Percentiles rank a stretch among this genome's conserved stretches.
These are phyloP conservation scores for Gamarada debralockiae DNA, from an alignment of 495 filamentous ascomycete genomes.

Conservation along the genomic window DNA sequence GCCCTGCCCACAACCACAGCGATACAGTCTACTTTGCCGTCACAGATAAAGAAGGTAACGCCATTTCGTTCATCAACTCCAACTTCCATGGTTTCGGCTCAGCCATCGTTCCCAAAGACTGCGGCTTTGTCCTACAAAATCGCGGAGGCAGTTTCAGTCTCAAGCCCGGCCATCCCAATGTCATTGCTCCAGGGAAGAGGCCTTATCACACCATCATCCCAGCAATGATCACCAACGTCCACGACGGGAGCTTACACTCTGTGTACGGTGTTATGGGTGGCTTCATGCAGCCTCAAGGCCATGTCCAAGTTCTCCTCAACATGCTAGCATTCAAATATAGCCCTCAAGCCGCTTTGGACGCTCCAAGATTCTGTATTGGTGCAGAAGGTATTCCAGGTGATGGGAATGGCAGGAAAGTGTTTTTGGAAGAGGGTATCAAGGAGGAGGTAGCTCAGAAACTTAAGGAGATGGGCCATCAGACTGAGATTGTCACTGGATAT, in stretches of 20 bases:
- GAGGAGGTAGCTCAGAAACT: constrained; percentile 63
- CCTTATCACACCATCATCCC: constrained; percentile 99
- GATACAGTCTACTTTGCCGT: constrained; percentile 95
- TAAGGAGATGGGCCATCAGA: constrained; percentile 64
- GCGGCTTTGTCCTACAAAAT: constrained; percentile 93
- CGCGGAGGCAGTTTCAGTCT: constrained; percentile 85
- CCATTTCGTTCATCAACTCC: constrained; percentile 93
- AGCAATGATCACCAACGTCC: constrained; percentile 74
- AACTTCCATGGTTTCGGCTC: constrained; percentile 92
- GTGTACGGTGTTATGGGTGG: constrained; percentile 98
- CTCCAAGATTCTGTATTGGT: constrained; percentile 81
- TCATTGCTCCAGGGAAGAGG: constrained; percentile 73
- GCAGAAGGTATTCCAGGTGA: constrained; percentile 56
- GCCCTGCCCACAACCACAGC: constrained; percentile 60
- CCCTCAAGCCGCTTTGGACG: constrained; percentile 87
- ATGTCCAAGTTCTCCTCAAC: constrained; percentile 91
- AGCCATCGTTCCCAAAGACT: constrained; percentile 73
- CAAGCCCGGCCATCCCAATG: constrained; percentile 65
- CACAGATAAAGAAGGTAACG: constrained; percentile 79
- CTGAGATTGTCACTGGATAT: constrained; percentile 64
- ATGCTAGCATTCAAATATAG: constrained; percentile 81
- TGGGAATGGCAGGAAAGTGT: constrained; percentile 54
- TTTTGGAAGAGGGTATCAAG: constrained; percentile 81
- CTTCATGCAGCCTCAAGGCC: constrained; percentile 98
- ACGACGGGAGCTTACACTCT: constrained; percentile 67